These are phyloP conservation scores for Rubia tinctorum DNA, from an alignment of 305 asterid species.

Conservation along the genomic window DNA sequence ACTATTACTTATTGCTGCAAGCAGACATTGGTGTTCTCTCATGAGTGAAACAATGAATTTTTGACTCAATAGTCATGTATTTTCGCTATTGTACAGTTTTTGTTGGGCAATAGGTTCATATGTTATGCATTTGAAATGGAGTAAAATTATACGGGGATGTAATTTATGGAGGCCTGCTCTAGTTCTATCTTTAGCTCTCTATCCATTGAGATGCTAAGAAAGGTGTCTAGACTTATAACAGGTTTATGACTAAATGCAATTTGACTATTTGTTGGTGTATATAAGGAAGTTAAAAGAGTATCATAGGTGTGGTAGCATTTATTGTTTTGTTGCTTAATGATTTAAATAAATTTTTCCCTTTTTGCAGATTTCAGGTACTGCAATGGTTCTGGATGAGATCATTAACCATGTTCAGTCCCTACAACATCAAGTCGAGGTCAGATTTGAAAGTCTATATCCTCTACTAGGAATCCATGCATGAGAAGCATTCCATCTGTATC, in stretches of 20 bases:
- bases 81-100: not conserved
- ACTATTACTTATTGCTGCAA: not conserved
- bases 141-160: not conserved
- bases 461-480: constrained; percentile 7
- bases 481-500: not conserved
- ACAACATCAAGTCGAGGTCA: too few species aligned
- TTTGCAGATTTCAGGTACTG: constrained; percentile 89
- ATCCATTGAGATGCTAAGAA: not conserved
- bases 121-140: too few species aligned
- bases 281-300: not conserved
- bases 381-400: constrained; percentile 96
- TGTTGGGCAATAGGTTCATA: not conserved
- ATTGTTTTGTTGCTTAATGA: not conserved
- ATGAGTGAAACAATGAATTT: constrained; percentile 4
- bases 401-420: constrained; percentile 96
- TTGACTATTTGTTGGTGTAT: not conserved
- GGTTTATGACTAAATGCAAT: not conserved
- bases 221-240: not conserved
- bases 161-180: not conserved
- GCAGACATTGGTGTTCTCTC: not conserved
- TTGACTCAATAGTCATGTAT: not conserved
- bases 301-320: not conserved
- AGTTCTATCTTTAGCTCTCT: not conserved
- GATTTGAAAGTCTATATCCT: constrained; percentile 20
- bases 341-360: constrained; percentile 6